Evolutionary conservation across 2,329 filamentous ascomycete species (phyloP).

Genomic region (Penicillium janthinellum): DNA sequence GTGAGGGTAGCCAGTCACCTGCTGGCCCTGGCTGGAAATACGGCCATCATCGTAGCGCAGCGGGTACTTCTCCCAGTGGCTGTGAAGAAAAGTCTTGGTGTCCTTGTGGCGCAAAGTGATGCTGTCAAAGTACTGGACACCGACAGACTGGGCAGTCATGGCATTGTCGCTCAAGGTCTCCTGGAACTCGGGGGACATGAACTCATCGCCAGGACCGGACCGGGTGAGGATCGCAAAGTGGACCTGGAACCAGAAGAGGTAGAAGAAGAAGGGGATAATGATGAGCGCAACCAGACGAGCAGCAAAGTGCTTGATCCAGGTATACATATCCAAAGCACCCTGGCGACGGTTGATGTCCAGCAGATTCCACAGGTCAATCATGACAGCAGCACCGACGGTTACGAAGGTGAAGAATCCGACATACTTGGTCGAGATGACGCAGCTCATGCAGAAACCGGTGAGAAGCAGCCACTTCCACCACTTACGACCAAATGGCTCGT

Average conservation of each 20-base stretch:
- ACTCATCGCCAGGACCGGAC: constrained; percentile 94
- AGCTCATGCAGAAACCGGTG: constrained; percentile 91
- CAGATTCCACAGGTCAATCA: constrained; percentile 93
- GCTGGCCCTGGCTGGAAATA: constrained; percentile 95
- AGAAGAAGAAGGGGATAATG: constrained; percentile 91
- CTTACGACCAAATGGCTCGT: constrained; percentile 85
- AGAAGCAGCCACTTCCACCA: constrained; percentile 99
- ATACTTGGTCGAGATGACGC: constrained; percentile 98
- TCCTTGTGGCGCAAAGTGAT: constrained; percentile 95
- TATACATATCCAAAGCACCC: constrained; percentile 74
- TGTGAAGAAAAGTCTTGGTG: constrained; percentile 94
- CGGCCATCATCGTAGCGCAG: constrained; percentile 96
- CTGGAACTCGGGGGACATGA: constrained; percentile 98
- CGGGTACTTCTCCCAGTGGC: constrained; percentile 84
- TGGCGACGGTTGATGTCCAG: constrained; percentile 83
- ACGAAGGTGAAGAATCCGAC: constrained; percentile 96
- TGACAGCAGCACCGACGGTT: constrained; percentile 90
- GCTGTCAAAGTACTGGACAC: constrained; percentile 85
- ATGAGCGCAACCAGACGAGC: constrained; percentile 86
- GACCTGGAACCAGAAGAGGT: constrained; percentile 99
- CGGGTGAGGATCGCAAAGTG: constrained; percentile 87
- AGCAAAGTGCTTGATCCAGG: constrained; percentile 86
- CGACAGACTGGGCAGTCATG: constrained; percentile 83
- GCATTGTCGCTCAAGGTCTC: constrained; percentile 93
- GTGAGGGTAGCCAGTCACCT: constrained; percentile 96